phyloP scores from a whole-genome alignment of 2,329 filamentous ascomycete genomes.

The Scortechinia acanthostroma region DNA sequence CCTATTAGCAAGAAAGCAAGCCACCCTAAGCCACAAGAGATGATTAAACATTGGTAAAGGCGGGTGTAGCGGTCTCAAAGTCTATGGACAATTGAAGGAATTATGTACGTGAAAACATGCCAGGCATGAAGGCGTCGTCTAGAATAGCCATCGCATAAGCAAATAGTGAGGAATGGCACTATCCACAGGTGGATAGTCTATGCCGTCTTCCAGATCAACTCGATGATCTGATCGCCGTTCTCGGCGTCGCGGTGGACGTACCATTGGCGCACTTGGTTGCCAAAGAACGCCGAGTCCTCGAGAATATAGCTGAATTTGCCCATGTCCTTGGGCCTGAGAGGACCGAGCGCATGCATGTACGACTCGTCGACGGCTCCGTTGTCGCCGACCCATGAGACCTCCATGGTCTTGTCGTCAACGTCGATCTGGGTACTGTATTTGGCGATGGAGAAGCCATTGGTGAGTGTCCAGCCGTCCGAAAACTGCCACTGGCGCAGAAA shows the following conservation, averaged over 20 bases:
- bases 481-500: conserved; percentile 28
- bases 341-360: conserved; percentile 26
- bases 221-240: conserved; percentile 21
- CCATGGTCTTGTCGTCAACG: conserved; percentile 14
- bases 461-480: conserved; percentile 24
- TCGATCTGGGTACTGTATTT: conserved; percentile 18
- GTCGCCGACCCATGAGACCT: conserved; percentile 26
- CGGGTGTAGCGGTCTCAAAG: too few relatives aligned
- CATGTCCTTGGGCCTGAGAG: conserved; percentile 22
- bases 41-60: too few relatives aligned
- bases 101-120: too few relatives aligned
- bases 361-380: conserved; percentile 22
- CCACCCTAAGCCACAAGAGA: too few relatives aligned
- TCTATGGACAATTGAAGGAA: too few relatives aligned
- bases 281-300: conserved; percentile 17
- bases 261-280: conserved; percentile 21
- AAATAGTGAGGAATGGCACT: too few relatives aligned
- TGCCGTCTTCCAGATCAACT: conserved; percentile 19
- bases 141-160: too few relatives aligned
- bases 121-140: too few relatives aligned
- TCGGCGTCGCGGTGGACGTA: conserved; percentile 21
- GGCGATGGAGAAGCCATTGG: conserved; percentile 30
- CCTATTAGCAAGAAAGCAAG: too few relatives aligned
- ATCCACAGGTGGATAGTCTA: too few relatives aligned
- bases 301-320: conserved; percentile 24